These are phyloP conservation scores for Diaporthe nobilis DNA, from an alignment of 2,329 filamentous ascomycete genomes.

Conservation along the genomic window DNA sequence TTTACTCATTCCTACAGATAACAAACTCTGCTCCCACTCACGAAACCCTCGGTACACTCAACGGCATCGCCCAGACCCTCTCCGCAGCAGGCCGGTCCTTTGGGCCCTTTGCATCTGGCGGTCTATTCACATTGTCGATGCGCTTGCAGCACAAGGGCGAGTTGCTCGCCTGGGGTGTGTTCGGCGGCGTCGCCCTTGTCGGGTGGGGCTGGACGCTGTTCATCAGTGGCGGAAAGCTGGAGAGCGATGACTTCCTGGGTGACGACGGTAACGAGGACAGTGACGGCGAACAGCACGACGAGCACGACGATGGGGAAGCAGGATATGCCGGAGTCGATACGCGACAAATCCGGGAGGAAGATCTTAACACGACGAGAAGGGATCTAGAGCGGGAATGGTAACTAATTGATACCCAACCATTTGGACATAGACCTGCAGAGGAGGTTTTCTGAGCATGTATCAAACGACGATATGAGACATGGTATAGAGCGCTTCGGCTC, in stretches of 20 bases:
- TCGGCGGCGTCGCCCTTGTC: constrained; percentile 84
- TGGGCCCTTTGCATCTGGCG: constrained; percentile 90
- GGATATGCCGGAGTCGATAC: neutral
- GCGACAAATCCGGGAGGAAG: neutral
- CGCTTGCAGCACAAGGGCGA: constrained; percentile 85
- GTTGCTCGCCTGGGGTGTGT: constrained; percentile 86
- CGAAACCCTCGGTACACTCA: constrained; percentile 88
- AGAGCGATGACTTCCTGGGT: constrained; percentile 69
- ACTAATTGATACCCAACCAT: constrained; percentile 14
- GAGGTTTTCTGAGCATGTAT: neutral
- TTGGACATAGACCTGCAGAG: neutral
- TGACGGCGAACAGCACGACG: constrained; percentile 48
- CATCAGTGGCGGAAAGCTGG: constrained; percentile 75
- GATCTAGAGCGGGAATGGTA: constrained; percentile 24
- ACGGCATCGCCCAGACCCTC: constrained; percentile 93
- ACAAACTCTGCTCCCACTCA: constrained; percentile 93
- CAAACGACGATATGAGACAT: constrained; percentile 9
- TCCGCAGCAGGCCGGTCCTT: constrained; percentile 90
- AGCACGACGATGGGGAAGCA: constrained; percentile 25
- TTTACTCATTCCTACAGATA: constrained; percentile 69
- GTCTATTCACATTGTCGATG: constrained; percentile 84
- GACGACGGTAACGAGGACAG: constrained; percentile 53
- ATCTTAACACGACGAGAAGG: constrained; percentile 1
- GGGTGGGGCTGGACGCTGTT: constrained; percentile 86
- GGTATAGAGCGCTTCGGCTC: neutral